Base-by-base conservation (phyloP, 2,329 filamentous ascomycete species). In the Aspergillus sp. region DNA sequence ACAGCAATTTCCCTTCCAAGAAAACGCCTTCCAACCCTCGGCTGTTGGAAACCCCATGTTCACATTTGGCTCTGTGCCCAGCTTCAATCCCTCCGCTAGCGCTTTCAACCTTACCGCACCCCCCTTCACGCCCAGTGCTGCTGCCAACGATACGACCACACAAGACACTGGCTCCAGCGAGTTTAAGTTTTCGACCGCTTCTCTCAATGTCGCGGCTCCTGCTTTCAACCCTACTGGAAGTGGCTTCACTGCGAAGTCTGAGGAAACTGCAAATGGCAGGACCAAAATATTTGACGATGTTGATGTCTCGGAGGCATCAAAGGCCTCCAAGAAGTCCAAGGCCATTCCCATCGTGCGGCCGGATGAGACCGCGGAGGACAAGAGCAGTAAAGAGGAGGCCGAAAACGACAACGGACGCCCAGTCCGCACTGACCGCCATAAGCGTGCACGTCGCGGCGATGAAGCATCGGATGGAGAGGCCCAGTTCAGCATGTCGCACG, bases 291-390 rank as follows among this genome's bases (percentile, higher is more conserved):
- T 92, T 72, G 83, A 86, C 52, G 88, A 87, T 44, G 88, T 93
- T 65, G 84, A 82, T 57, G 75, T 82, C 32, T 82, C 83, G 13
- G 87, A 91, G 21, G 83, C 87, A 53, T 78, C 86, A 27, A 90
- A 90, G 69, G 84, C 88, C 6, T 74, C 78, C 0, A 92, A 90
- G 77, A 87, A 86, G 67, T 91, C 88, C 4, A 97, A 95, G 77
- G 92, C 92, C 8, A 85, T 96, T 57, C 90, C 92, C 0, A 96
- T 96, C 63, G 78, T 94, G 8, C 83, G 83, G 41, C 90, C 90
- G 1, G 82, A 86, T 59, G 87, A 81, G 67, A 77, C 64, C 60
- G 79, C 81, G 66, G 74, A 79, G 63, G 75, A 73, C 4, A 73
- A 2, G 72, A 75, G 52, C 69, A 72, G 27, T 58, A 71, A 72